Percentiles rank a stretch among this genome's conserved stretches.
phyloP scores from a whole-genome alignment of 108 stramenopile species.

The Fragilariopsis cylindrus region DNA sequence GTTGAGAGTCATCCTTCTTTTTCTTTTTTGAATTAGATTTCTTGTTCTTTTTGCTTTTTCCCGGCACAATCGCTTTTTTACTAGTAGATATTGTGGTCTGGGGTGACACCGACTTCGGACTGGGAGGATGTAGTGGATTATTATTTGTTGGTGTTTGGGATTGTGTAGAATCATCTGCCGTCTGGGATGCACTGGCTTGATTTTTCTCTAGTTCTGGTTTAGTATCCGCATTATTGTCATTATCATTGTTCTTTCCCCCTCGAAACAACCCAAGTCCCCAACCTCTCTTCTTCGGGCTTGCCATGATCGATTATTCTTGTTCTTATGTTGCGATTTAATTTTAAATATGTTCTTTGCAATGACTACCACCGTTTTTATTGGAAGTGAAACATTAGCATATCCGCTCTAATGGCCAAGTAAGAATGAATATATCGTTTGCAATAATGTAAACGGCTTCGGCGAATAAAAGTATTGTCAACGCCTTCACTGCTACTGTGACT shows the following conservation, averaged over 20 bases:
- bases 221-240: not conserved
- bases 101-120: slow-evolving; percentile 5
- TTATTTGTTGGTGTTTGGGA: not conserved
- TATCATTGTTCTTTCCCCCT: not conserved
- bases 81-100: not conserved
- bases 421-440: no score
- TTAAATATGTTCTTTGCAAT: not conserved
- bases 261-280: not conserved
- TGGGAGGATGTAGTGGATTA: slow-evolving; percentile 9
- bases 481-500: no score
- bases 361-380: not conserved
- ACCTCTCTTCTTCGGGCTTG: not conserved
- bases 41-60: not conserved
- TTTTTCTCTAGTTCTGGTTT: not conserved
- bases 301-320: not conserved
- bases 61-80: not conserved
- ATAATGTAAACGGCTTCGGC: no score
- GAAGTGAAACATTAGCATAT: not conserved
- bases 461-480: no score
- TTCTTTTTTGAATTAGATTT: not conserved
- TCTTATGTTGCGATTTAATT: not conserved
- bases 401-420: no score
- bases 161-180: not conserved
- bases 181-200: not conserved
- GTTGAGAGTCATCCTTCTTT: not conserved